Conservation (phyloP, 2,329 filamentous ascomycete genomes). For the Cytospora schulzeri region DNA sequence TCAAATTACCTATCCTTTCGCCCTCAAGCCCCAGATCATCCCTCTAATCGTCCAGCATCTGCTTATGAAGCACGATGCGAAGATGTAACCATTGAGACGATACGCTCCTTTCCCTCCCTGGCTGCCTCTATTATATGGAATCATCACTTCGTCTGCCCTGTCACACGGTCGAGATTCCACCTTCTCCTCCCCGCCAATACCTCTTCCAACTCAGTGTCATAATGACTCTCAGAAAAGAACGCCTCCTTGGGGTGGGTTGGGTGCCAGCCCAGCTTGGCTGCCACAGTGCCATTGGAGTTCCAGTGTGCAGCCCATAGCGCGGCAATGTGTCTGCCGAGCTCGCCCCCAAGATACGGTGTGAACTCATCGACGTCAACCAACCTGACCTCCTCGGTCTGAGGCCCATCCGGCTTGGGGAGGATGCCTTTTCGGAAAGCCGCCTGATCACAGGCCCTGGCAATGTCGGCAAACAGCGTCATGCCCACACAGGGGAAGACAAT, state of each 20-base stretch:
- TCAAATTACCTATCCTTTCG: too few relatives aligned
- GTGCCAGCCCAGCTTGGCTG: constrained; percentile 10
- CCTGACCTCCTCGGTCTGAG: constrained; percentile 7
- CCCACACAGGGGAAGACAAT: constrained; percentile 64
- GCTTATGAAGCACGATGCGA: too few relatives aligned
- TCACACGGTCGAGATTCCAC: not conserved
- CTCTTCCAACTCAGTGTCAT: not conserved
- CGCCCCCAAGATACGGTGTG: not conserved
- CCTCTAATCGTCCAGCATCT: too few relatives aligned
- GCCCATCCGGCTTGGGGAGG: not conserved
- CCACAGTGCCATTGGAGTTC: constrained; percentile 10
- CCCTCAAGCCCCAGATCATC: too few relatives aligned
- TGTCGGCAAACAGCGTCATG: not conserved
- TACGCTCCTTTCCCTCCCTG: too few relatives aligned
- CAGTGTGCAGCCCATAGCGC: constrained; percentile 6
- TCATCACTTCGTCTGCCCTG: not conserved
- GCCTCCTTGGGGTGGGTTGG: not conserved
- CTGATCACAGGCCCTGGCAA: not conserved
- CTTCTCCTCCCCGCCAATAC: not conserved
- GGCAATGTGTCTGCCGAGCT: not conserved
- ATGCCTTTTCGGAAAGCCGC: constrained; percentile 8
- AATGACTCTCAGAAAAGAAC: not conserved
- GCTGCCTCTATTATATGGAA: too few relatives aligned
- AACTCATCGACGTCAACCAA: not conserved
- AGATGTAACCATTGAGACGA: too few relatives aligned